These are phyloP conservation scores for Monosiga brevicollis DNA, from an alignment of 78 protist species.

Conservation along the genomic window DNA sequence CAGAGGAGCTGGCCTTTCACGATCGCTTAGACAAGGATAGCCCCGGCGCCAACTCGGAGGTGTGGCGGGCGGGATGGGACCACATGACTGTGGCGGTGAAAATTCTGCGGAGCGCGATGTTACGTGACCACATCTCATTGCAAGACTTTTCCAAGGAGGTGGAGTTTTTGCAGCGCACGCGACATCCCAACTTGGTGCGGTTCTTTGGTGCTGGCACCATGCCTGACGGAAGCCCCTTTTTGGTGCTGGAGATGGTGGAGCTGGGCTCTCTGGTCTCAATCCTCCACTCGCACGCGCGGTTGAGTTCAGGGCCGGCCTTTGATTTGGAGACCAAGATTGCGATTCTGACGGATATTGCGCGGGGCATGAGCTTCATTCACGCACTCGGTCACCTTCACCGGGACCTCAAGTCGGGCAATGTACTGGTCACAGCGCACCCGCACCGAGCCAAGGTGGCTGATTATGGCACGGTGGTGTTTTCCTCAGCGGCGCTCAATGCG, in stretches of 20 bases:
- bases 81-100: background rate
- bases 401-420: too few species aligned
- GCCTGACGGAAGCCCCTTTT: background rate
- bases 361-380: too few species aligned
- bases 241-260: background rate
- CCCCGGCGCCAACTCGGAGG: background rate
- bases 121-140: background rate
- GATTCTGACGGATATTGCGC: too few species aligned
- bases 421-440: too few species aligned
- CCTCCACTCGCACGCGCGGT: background rate
- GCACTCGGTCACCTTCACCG: too few species aligned
- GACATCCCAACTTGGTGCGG: background rate
- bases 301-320: too few species aligned
- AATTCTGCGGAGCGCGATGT: background rate
- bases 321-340: too few species aligned
- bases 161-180: background rate
- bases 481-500: too few species aligned
- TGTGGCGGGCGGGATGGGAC: background rate
- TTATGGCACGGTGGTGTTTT: too few species aligned
- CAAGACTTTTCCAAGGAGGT: background rate
- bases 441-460: too few species aligned
- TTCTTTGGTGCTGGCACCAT: background rate
- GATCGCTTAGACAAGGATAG: background rate
- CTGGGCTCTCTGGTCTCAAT: background rate
- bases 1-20: background rate